Percentiles rank a stretch among this genome's conserved stretches.
Conservation (phyloP, 78 protist genomes). For the Cyanophora paradoxa region DNA sequence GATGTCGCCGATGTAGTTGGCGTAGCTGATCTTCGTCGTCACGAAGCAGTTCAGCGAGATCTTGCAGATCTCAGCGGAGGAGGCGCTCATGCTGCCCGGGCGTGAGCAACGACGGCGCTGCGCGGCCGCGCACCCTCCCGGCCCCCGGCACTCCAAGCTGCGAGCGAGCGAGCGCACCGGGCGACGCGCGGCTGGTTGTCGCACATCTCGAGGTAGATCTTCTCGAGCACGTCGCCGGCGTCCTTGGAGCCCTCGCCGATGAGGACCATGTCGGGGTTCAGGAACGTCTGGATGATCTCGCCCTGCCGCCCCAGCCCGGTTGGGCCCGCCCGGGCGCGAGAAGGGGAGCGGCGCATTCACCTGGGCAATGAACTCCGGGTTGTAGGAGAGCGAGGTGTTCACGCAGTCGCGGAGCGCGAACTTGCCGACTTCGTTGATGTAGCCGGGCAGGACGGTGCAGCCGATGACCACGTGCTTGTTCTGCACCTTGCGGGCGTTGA, state of each 20-base stretch:
- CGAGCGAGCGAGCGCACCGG: too few relatives aligned
- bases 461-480: slow-evolving; percentile 42
- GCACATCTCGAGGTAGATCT: background rate
- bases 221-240: slow-evolving; percentile 1
- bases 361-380: slow-evolving; percentile 53
- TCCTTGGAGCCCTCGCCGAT: slow-evolving; percentile 7
- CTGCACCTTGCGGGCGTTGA: slow-evolving; percentile 12
- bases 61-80: slow-evolving; percentile 44
- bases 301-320: too few relatives aligned
- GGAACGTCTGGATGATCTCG: background rate
- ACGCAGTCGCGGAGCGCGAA: slow-evolving; percentile 26
- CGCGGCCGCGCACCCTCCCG: too few relatives aligned
- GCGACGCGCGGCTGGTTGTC: slow-evolving; percentile 26
- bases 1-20: slow-evolving; percentile 32
- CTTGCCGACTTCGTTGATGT: background rate
- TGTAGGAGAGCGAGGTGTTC: slow-evolving; percentile 34
- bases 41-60: slow-evolving; percentile 49
- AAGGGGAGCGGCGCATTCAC: background rate
- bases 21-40: slow-evolving; percentile 44
- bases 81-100: background rate
- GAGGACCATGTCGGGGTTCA: slow-evolving; percentile 27
- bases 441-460: slow-evolving; percentile 51
- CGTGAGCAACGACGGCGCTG: too few relatives aligned
- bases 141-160: too few relatives aligned
- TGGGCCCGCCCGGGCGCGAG: background rate